These are phyloP conservation scores for Selenicereus undatus DNA, from an alignment of 148 eudicot species.

Conservation along the genomic window DNA sequence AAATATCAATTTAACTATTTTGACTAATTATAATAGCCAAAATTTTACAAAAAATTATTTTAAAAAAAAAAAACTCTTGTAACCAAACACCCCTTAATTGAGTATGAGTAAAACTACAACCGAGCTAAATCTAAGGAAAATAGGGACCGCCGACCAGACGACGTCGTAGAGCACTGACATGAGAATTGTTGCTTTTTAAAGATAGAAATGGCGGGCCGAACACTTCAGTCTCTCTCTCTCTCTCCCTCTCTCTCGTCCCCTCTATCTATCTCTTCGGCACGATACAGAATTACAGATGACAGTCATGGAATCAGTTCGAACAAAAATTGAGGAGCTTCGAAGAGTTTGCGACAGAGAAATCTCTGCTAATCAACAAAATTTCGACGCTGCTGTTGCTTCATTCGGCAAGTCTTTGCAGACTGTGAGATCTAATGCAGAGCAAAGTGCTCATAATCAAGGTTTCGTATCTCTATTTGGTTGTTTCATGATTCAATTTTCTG, in stretches of 20 bases:
- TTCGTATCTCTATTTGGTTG: neutral
- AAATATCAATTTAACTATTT: no score
- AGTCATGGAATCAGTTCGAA: slow-evolving; percentile 23
- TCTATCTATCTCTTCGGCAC: neutral
- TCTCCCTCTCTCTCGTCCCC: neutral
- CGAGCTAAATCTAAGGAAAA: no score
- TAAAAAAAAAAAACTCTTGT: no score
- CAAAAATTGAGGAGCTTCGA: slow-evolving; percentile 51
- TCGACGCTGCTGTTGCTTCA: slow-evolving; percentile 23
- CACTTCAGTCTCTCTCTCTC: slow-evolving; percentile 3
- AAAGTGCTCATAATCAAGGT: slow-evolving; percentile 51
- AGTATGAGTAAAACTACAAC: no score
- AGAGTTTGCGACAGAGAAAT: slow-evolving; percentile 50
- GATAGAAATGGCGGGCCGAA: slow-evolving; percentile 31
- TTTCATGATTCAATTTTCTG: neutral
- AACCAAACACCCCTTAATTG: no score
- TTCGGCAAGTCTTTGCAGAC: slow-evolving; percentile 40
- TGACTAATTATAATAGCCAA: no score
- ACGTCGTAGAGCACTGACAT: neutral
- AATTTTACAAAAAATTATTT: no score
- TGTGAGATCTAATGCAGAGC: slow-evolving; percentile 29
- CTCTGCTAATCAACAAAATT: slow-evolving; percentile 38
- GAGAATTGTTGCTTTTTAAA: slow-evolving; percentile 11
- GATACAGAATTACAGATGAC: neutral
- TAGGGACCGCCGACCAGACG: no score